Base-by-base conservation (phyloP, 306 rosid species). In the Boehmeria nivea region DNA sequence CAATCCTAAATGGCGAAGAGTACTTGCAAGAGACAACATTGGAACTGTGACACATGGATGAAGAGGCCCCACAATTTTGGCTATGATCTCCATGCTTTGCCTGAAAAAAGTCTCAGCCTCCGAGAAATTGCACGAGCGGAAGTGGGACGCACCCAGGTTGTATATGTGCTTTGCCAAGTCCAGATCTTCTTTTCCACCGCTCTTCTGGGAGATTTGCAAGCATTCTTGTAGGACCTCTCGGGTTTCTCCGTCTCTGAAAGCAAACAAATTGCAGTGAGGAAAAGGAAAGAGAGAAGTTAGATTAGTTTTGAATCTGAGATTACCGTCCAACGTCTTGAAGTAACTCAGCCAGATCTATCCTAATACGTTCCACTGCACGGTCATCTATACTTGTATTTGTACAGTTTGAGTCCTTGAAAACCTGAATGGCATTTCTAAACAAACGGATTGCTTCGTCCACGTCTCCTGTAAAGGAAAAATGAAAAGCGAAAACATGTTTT, bases 321-420 rank as follows among this genome's bases (percentile, higher is more conserved):
- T 77, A 89, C 94, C 94, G 75, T 61, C 97, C 94, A 45, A 79
- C 78, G 55, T 66, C 66, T 73, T 89, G 97, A 44, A 89, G 87
- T 63, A 89, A 71, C 51, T 86, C 89, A 36, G 95, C 94, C 67
- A 89, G 66, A 77, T 86, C 95, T 51, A 89, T 69, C 67, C 87
- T 78, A 76, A 86, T 83, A 74, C 83, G 83, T 72, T 89, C 97
- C 81, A 81, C 4, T 8, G n/a, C n/a, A n/a, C n/a, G n/a, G n/a
- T n/a, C n/a, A n/a, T n/a, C n/a, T n/a, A n/a, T n/a, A n/a, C n/a
- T n/a, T n/a, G n/a, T n/a, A n/a, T n/a, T n/a, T n/a, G n/a, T n/a
- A n/a, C n/a, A n/a, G n/a, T n/a, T n/a, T n/a, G n/a, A n/a, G n/a
- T n/a, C n/a, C n/a, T n/a, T n/a, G n/a, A n/a, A n/a, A n/a, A n/a